Conservation (phyloP, 2,329 filamentous ascomycete species). For the Fusarium illudens region DNA sequence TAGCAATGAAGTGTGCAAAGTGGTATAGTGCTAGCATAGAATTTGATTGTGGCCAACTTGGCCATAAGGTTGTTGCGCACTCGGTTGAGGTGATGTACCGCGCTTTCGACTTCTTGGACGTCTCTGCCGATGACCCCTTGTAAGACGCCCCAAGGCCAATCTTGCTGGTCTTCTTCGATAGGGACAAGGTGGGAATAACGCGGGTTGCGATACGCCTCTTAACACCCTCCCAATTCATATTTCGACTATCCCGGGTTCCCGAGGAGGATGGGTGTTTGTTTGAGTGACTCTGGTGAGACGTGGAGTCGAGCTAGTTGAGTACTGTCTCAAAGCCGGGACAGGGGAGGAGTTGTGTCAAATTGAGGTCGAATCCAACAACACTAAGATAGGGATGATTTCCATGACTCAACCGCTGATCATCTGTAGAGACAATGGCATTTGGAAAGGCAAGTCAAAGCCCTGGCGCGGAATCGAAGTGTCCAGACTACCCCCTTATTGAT, state of each 20-base stretch:
- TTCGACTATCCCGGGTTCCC: conserved; percentile 12
- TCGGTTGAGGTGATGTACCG: conserved; percentile 42
- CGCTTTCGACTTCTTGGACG: conserved; percentile 26
- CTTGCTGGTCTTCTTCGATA: conserved; percentile 42
- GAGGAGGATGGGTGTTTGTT: neutral
- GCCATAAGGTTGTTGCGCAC: conserved; percentile 12
- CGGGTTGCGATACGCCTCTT: conserved; percentile 48
- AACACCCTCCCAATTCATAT: conserved; percentile 52
- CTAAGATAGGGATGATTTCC: neutral
- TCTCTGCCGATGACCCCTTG: conserved; percentile 26
- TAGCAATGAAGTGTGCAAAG: neutral
- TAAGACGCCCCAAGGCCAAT: conserved; percentile 20
- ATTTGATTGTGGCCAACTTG: conserved; percentile 7
- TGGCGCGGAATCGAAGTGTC: conserved; percentile 6
- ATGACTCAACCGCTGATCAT: neutral
- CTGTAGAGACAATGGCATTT: neutral
- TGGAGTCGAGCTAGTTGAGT: neutral
- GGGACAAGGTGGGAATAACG: conserved; percentile 45
- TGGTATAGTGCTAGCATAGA: conserved; percentile 5
- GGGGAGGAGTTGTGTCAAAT: neutral
- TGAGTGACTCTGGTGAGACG: neutral
- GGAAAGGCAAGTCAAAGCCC: neutral
- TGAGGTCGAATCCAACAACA: conserved; percentile 6
- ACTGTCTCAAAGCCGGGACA: neutral
- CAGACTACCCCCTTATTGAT: conserved; percentile 31